Base-by-base conservation (phyloP, 495 filamentous ascomycete species). In the Aspergillus carlsbadensis region DNA sequence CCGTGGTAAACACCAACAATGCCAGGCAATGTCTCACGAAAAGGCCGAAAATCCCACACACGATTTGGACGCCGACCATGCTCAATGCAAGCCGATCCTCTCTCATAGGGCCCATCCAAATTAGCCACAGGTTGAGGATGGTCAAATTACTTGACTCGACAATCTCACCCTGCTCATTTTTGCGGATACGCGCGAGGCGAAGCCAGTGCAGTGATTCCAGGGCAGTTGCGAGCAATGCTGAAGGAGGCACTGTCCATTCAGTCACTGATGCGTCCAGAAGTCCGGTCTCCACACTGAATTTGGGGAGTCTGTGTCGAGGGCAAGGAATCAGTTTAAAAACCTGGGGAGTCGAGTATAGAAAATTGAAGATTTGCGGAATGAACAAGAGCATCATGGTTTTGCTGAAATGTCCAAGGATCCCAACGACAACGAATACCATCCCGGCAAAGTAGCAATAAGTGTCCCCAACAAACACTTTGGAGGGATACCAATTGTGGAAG, bases 391-490 rank as follows among this genome's bases (percentile, higher is more conserved):
- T 81, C 39, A 99, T 77, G 17, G 94, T 99, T 76, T 99, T 99
- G 78, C 88, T 92, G 72, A 99, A 99, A 73, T 99, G 94, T 1
- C 94, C 94, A 20, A 96, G 77, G 56, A 99, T 96, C 44, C 90
- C 91, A 56, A 98, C 94, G 51, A 97, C 92, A 15, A 92, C 95
- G 65, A 99, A 98, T 10, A 96, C 90, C 92, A 98, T 99, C 54
- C 94, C 94, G 0, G 94, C 93, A 63, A 99, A 96, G 71, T 99
- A 99, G 79, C 94, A 99, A 76, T 98, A 99, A 15, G 94, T 99
- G 67, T 99, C 94, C 21, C 94, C 94, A 1, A 96, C 93, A 65
- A 99, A 99, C 1, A 96, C 95, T 52, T 84, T 85, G 13, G 93
- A 89, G 1, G 94, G 94, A 68, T 93, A 99, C 90, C 92, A 96